Conservation (phyloP, 352 stramenopile species). For the Hyaloperonospora brassicae region DNA sequence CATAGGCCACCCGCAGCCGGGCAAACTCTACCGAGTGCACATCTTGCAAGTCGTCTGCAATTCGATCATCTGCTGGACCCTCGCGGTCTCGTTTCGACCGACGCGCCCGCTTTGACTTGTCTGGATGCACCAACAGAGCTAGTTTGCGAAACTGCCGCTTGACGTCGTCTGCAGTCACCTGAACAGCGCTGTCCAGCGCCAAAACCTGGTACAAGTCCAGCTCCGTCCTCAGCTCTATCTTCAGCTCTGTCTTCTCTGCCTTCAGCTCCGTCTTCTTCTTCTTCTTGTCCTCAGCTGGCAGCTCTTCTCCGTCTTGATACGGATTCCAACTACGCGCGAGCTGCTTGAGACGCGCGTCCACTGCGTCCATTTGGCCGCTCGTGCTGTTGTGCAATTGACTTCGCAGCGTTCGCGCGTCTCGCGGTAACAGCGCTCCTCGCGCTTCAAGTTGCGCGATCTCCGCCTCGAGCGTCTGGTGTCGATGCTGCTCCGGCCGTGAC, state of each 20-base stretch:
- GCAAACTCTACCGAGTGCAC: slow-evolving; percentile 52
- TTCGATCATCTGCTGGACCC: slow-evolving; percentile 5
- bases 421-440: slow-evolving; percentile 45
- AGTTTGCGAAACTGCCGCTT: slow-evolving; percentile 64
- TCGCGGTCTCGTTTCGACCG: slow-evolving; percentile 5
- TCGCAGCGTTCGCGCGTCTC: slow-evolving; percentile 58
- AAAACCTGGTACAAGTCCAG: slow-evolving; percentile 65
- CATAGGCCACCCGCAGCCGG: slow-evolving; percentile 55
- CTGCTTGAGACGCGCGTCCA: slow-evolving; percentile 50
- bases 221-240: too few relatives aligned
- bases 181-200: slow-evolving; percentile 22
- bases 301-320: slow-evolving; percentile 47
- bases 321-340: slow-evolving; percentile 64
- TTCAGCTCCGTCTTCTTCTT: not conserved
- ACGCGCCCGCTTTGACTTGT: slow-evolving; percentile 37
- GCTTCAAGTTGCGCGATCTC: slow-evolving; percentile 52
- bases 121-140: slow-evolving; percentile 55
- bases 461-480: slow-evolving; percentile 30
- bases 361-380: slow-evolving; percentile 48
- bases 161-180: slow-evolving; percentile 36
- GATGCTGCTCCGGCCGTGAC: slow-evolving; percentile 17
- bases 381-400: slow-evolving; percentile 55
- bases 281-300: slow-evolving; percentile 2
- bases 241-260: slow-evolving; percentile 17
- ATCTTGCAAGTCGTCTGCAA: slow-evolving; percentile 8